Evolutionary conservation across 345 rosid genomes (phyloP).

Genomic region (Eucalyptus albens): DNA sequence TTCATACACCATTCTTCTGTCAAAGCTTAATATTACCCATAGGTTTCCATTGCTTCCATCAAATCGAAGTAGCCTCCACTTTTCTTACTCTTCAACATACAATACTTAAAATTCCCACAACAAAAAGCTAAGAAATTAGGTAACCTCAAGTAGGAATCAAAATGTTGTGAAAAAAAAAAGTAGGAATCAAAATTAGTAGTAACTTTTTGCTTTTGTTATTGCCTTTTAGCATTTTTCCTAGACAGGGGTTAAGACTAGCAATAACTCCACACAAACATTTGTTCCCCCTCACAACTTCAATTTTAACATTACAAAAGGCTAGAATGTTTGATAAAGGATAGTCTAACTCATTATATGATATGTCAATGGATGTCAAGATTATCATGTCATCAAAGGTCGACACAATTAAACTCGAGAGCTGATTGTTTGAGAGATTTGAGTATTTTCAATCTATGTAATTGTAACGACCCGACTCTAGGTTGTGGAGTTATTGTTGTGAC

Average conservation of each 20-base stretch:
- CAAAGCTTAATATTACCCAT: neutral
- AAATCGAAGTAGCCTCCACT: neutral
- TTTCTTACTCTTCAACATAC: neutral
- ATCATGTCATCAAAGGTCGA: neutral
- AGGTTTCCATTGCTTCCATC: neutral
- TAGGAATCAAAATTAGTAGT: neutral
- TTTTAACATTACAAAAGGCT: neutral
- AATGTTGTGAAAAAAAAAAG: neutral
- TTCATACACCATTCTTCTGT: neutral
- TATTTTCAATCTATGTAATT: neutral
- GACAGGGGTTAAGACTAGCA: neutral
- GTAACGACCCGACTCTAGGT: no score
- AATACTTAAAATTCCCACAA: neutral
- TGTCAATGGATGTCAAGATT: neutral
- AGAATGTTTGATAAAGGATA: slow-evolving; percentile 9
- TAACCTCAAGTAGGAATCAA: neutral
- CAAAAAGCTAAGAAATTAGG: neutral
- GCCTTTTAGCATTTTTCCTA: no score
- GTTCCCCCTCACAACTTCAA: neutral
- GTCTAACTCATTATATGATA: slow-evolving; percentile 4
- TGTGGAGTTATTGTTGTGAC: no score
- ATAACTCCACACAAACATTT: slow-evolving; percentile 3
- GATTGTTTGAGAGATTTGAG: neutral
- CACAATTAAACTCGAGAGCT: slow-evolving; percentile 5
- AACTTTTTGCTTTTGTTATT: neutral